Conservation (phyloP, 306 rosid genomes). For the Calophaca sinica region DNA sequence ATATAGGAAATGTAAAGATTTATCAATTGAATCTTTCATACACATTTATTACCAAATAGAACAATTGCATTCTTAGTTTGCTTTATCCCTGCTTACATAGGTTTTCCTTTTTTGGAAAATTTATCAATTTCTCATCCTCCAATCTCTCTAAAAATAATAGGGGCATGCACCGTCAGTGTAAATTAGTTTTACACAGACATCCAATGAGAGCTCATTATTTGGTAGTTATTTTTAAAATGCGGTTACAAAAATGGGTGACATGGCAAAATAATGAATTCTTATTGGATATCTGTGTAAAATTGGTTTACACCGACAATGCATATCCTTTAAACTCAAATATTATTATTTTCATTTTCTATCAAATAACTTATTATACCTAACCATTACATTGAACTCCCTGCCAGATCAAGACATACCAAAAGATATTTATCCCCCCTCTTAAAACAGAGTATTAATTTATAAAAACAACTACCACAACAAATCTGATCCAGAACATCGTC, state of each 20-base stretch:
- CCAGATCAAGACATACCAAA: not conserved
- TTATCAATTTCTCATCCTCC: constrained; percentile 2
- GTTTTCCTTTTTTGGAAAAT: not conserved
- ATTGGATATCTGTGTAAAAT: too few relatives aligned
- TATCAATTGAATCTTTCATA: constrained; percentile 3
- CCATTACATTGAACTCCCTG: not conserved
- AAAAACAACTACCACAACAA: not conserved
- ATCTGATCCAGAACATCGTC: not conserved
- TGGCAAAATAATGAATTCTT: too few relatives aligned
- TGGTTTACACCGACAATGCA: too few relatives aligned
- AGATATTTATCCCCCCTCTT: not conserved
- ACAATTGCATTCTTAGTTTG: constrained; percentile 13
- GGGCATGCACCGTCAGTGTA: too few relatives aligned
- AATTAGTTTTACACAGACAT: too few relatives aligned
- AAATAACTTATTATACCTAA: constrained; percentile 27
- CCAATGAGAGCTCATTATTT: too few relatives aligned
- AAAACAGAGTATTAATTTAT: not conserved
- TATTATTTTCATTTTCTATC: not conserved
- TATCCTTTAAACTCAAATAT: too few relatives aligned
- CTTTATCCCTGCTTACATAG: not conserved
- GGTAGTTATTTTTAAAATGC: too few relatives aligned
- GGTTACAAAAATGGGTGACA: too few relatives aligned
- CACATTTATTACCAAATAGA: not conserved
- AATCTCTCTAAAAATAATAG: not conserved
- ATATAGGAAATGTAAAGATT: not conserved